Percentiles rank a stretch among this genome's conserved stretches.
Evolutionary conservation across 1,139 yeast genomes (phyloP).

Genomic region (Kodamaea suecica): DNA sequence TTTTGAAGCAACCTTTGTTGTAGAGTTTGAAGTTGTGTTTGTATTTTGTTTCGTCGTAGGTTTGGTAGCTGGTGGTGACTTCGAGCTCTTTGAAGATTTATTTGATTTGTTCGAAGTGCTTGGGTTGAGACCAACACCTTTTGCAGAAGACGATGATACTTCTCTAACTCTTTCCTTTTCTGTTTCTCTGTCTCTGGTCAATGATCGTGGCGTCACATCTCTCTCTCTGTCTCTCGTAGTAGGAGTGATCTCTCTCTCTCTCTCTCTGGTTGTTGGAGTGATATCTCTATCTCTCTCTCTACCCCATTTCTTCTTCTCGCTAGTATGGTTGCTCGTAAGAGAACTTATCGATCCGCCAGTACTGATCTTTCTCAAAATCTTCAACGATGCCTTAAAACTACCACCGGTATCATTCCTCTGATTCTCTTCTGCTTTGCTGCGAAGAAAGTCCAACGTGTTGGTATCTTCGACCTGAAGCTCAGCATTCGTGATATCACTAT

Average conservation of each 20-base stretch:
- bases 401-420: conserved; percentile 42
- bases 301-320: conserved; percentile 5
- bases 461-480: conserved; percentile 11
- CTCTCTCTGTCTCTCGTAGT: neutral
- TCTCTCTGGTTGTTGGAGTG: neutral
- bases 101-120: neutral
- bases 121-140: neutral
- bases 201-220: neutral
- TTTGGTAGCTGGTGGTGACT: neutral
- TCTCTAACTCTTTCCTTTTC: neutral
- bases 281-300: neutral
- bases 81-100: neutral
- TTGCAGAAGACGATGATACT: neutral
- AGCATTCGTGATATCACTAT: conserved; percentile 2
- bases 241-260: neutral
- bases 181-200: neutral
- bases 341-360: conserved; percentile 34
- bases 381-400: conserved; percentile 38
- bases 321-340: conserved; percentile 13
- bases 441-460: conserved; percentile 54
- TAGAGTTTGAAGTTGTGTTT: too few species aligned
- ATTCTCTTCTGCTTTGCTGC: conserved; percentile 40
- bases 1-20: too few species aligned
- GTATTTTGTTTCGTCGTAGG: neutral
- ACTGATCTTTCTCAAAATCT: conserved; percentile 38